Evolutionary conservation across 83 land plant genomes (phyloP).

Genomic region (Diphasiastrum complanatum): DNA sequence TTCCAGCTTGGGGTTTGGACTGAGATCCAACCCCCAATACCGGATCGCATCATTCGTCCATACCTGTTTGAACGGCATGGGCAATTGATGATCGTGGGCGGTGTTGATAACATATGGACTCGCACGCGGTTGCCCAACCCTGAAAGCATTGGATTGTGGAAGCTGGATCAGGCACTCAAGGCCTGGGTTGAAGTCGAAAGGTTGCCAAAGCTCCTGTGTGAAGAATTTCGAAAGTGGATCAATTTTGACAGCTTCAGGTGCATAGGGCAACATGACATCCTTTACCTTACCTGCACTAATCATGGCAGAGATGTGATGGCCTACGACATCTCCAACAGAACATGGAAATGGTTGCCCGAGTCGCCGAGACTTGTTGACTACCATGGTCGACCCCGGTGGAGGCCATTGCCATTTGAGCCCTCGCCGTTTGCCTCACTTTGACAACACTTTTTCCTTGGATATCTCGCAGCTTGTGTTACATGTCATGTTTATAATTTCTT

Average conservation of each 20-base stretch:
- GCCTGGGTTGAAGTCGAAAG: slow-evolving; percentile 6
- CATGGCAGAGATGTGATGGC: not conserved
- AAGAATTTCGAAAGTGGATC: slow-evolving; percentile 1
- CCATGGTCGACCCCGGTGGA: slow-evolving; percentile 4
- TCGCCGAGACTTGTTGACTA: not conserved
- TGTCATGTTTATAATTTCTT: too few relatives aligned
- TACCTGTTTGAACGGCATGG: slow-evolving; percentile 6
- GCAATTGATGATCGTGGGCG: not conserved
- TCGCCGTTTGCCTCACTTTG: not conserved
- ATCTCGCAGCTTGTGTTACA: too few relatives aligned
- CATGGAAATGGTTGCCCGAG: slow-evolving; percentile 2
- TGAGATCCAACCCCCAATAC: not conserved
- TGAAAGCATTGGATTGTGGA: slow-evolving; percentile 1
- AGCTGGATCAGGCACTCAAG: not conserved
- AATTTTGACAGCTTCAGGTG: not conserved
- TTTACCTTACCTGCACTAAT: not conserved
- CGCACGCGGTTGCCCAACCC: not conserved
- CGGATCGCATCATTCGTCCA: slow-evolving; percentile 4
- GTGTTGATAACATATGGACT: not conserved
- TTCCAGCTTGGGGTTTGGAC: not conserved
- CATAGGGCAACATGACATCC: slow-evolving; percentile 9
- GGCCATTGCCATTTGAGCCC: slow-evolving; percentile 4
- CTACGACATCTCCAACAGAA: not conserved
- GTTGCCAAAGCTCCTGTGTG: slow-evolving; percentile 1
- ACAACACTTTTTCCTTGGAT: too few relatives aligned